A percentile compares a stretch with the other conserved stretches of the same genome.
Evolutionary conservation across 768 basidiomycete species (phyloP).

Genomic region (Leccinellum luteum): DNA sequence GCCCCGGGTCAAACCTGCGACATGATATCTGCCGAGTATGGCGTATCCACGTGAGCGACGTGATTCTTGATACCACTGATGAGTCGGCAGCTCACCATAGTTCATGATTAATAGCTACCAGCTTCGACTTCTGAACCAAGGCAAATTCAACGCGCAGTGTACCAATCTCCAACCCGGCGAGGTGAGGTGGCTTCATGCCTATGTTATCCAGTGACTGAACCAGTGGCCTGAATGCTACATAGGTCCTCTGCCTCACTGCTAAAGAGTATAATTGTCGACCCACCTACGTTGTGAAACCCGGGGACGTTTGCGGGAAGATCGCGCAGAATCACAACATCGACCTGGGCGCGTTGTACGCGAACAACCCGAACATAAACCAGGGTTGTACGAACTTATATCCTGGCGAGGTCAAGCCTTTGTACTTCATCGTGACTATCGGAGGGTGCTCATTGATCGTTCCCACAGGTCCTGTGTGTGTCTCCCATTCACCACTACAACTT

Average conservation of each 20-base stretch:
- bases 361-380: neutral
- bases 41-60: constrained; percentile 59
- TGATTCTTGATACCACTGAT: neutral
- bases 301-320: neutral
- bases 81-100: neutral
- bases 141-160: constrained; percentile 55
- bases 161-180: constrained; percentile 52
- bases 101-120: constrained; percentile 44
- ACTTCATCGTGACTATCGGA: neutral
- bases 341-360: neutral
- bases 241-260: constrained; percentile 55
- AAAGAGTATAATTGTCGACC: constrained; percentile 45
- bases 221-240: neutral
- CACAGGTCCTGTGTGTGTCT: neutral
- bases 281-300: neutral
- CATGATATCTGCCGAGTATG: no score
- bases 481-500: neutral
- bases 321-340: neutral
- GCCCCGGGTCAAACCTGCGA: neutral
- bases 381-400: neutral
- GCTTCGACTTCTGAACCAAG: constrained; percentile 54
- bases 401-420: neutral
- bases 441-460: neutral
- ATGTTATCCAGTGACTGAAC: neutral
- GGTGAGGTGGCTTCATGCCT: constrained; percentile 27